phyloP scores from a whole-genome alignment of 2,329 filamentous ascomycete genomes.

The Beauveria sp. region DNA sequence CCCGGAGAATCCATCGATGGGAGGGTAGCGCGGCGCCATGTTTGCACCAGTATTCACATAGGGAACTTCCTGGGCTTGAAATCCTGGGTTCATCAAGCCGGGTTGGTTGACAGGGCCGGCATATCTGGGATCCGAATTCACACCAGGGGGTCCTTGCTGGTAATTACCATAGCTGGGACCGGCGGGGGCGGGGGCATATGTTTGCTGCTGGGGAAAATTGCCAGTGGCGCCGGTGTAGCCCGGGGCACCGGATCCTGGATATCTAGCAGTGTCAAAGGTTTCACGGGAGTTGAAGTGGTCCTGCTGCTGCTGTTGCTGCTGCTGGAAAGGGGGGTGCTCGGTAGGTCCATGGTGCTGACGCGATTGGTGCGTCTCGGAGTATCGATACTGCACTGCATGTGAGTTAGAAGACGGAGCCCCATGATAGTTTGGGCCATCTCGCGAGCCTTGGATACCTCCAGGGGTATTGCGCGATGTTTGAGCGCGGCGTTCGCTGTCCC shows the following conservation, averaged over 20 bases:
- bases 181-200: constrained; percentile 24
- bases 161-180: constrained; percentile 21
- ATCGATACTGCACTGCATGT: constrained; percentile 49
- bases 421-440: constrained; percentile 39
- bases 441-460: constrained; percentile 52
- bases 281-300: constrained; percentile 32
- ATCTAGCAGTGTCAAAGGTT: constrained; percentile 37
- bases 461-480: constrained; percentile 44
- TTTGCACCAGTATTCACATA: constrained; percentile 32
- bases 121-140: constrained; percentile 27
- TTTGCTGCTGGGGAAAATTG: constrained; percentile 22
- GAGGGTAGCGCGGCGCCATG: constrained; percentile 21
- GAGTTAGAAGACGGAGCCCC: constrained; percentile 51
- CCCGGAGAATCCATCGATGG: constrained; percentile 25
- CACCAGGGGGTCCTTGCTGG: constrained; percentile 21
- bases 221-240: constrained; percentile 41
- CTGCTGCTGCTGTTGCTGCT: constrained; percentile 21
- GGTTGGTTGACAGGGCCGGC: constrained; percentile 20
- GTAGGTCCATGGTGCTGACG: constrained; percentile 43
- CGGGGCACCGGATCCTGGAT: constrained; percentile 42
- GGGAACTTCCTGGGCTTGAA: constrained; percentile 24
- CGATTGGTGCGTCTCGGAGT: constrained; percentile 43
- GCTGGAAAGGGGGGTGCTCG: constrained; percentile 23
- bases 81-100: constrained; percentile 25
- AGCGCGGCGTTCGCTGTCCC: constrained; percentile 53